These are phyloP conservation scores for Margaritispora aquatica DNA, from an alignment of 495 filamentous ascomycete genomes.

Conservation along the genomic window DNA sequence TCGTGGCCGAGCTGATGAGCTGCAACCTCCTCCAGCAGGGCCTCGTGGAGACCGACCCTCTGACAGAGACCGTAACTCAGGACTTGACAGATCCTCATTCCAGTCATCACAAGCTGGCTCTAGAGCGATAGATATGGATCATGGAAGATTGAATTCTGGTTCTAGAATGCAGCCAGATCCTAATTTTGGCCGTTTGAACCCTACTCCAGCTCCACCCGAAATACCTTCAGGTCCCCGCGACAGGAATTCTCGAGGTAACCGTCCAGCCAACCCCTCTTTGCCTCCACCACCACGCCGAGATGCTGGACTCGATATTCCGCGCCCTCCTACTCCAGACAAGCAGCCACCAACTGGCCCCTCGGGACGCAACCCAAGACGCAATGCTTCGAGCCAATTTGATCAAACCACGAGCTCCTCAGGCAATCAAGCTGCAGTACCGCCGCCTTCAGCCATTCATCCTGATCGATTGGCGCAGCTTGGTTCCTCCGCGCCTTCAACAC, in stretches of 20 bases:
- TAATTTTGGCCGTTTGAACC: constrained; percentile 54
- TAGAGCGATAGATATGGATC: constrained; percentile 40
- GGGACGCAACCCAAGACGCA: constrained; percentile 16
- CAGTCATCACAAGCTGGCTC: constrained; percentile 26
- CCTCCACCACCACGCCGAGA: constrained; percentile 16
- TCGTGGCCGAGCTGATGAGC: constrained; percentile 30
- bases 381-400: constrained; percentile 20
- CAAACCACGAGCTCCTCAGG: neutral
- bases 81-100: constrained; percentile 17
- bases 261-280: constrained; percentile 5
- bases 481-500: constrained; percentile 25
- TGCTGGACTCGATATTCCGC: constrained; percentile 7
- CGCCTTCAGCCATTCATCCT: constrained; percentile 37
- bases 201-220: constrained; percentile 43
- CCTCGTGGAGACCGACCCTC: constrained; percentile 22
- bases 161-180: constrained; percentile 43
- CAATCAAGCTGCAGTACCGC: constrained; percentile 23
- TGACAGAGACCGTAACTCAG: constrained; percentile 5
- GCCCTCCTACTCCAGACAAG: constrained; percentile 24
- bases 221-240: constrained; percentile 59
- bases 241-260: constrained; percentile 17
- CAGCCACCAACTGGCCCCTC: constrained; percentile 25
- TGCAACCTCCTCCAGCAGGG: constrained; percentile 28
- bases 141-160: constrained; percentile 48
- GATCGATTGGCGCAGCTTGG: constrained; percentile 37